Conservation (phyloP, 1,284 basidiomycete genomes). For the Ceratobasidium sp. region DNA sequence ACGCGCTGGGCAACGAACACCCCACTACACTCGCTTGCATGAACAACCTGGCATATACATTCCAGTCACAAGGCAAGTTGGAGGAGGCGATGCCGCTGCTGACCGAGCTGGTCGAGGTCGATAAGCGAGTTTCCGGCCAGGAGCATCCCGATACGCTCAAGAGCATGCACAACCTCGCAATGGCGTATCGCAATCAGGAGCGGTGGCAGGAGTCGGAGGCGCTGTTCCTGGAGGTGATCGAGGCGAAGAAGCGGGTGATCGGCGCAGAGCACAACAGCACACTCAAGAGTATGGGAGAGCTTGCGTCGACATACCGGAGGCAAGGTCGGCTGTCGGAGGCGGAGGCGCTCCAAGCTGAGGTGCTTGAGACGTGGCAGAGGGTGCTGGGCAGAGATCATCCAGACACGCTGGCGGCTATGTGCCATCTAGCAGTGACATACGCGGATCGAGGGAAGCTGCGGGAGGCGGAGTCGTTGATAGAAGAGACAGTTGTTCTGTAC, state of each 20-base stretch:
- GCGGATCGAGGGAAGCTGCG: too few species aligned
- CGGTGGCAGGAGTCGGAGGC: constrained; percentile 1
- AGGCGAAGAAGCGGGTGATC: neutral
- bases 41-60: neutral
- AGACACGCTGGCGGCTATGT: neutral
- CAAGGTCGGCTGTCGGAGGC: neutral
- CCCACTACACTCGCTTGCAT: neutral
- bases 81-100: neutral
- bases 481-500: too few species aligned
- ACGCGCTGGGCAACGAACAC: neutral
- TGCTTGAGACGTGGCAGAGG: neutral
- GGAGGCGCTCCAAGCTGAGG: neutral
- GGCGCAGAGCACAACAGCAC: neutral
- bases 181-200: neutral
- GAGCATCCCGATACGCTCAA: constrained; percentile 2
- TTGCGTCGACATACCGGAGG: neutral
- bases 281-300: neutral
- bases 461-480: too few species aligned
- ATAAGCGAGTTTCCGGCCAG: neutral
- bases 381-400: neutral
- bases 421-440: too few species aligned
- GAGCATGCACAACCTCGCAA: constrained; percentile 2
- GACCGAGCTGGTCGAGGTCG: neutral
- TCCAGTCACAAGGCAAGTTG: neutral
- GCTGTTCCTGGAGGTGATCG: neutral